Conservation (phyloP, 2,329 filamentous ascomycete genomes). For the Teratosphaeria zuluensis region DNA sequence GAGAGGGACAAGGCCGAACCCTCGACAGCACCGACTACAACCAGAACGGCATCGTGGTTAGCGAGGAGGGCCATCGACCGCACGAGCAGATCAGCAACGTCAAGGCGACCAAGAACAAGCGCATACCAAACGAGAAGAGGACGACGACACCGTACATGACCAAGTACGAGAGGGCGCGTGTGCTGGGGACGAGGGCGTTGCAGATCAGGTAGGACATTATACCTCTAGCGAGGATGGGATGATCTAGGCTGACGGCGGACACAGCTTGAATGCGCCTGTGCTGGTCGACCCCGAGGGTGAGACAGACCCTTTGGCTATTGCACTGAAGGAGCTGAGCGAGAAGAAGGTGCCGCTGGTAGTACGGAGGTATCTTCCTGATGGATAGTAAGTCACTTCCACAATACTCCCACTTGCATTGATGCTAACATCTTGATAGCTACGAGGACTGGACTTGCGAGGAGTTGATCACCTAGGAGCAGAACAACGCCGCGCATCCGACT, state of each 20-base stretch:
- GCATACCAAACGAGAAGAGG: conserved; percentile 78
- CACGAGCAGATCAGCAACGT: conserved; percentile 44
- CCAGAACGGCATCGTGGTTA: conserved; percentile 32
- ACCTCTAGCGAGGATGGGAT: neutral
- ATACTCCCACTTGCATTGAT: neutral
- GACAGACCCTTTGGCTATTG: conserved; percentile 94
- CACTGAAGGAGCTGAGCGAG: conserved; percentile 91
- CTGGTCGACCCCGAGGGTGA: conserved; percentile 94
- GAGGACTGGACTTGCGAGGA: conserved; percentile 99
- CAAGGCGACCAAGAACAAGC: conserved; percentile 61
- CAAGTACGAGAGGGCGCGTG: conserved; percentile 92
- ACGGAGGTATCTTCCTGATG: conserved; percentile 89
- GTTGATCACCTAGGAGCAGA: conserved; percentile 44
- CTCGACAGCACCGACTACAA: conserved; percentile 22
- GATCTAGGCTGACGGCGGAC: neutral
- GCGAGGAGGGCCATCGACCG: conserved; percentile 43
- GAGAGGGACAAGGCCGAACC: conserved; percentile 5
- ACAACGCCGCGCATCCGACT: neutral
- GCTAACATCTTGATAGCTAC: conserved; percentile 50
- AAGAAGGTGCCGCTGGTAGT: conserved; percentile 98
- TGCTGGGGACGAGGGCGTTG: conserved; percentile 82
- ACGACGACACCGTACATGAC: conserved; percentile 98
- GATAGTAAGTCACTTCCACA: conserved; percentile 51
- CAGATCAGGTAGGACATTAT: conserved; percentile 67
- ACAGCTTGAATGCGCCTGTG: conserved; percentile 92